A percentile compares a stretch with the other conserved stretches of the same genome.
Conservation (phyloP, 345 rosid species). For the Heritiera fomes region DNA sequence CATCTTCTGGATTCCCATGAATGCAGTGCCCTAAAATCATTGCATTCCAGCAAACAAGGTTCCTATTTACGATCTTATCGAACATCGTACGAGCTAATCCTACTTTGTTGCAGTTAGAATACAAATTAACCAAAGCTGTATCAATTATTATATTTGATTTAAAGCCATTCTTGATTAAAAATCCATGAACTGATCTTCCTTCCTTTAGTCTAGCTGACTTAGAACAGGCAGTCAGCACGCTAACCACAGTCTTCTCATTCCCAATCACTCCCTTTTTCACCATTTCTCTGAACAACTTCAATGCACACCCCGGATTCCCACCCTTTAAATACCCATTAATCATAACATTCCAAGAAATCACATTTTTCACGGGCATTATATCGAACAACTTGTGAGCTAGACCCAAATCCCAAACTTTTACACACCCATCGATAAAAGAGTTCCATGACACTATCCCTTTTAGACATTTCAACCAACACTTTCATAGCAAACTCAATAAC, state of each 20-base stretch:
- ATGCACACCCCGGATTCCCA: conserved; percentile 53
- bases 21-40: conserved; percentile 81
- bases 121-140: conserved; percentile 67
- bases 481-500: conserved; percentile 38
- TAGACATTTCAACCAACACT: conserved; percentile 53
- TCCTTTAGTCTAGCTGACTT: conserved; percentile 65
- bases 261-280: conserved; percentile 37
- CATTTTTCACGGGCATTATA: conserved; percentile 44
- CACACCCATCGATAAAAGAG: conserved; percentile 34
- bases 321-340: conserved; percentile 50
- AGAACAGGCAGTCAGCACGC: conserved; percentile 54
- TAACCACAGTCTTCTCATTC: conserved; percentile 43
- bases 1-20: conserved; percentile 62
- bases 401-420: conserved; percentile 32
- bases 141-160: conserved; percentile 36
- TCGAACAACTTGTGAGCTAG: conserved; percentile 55
- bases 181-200: conserved; percentile 74
- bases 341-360: conserved; percentile 67
- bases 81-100: conserved; percentile 55
- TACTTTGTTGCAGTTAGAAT: conserved; percentile 57
- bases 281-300: conserved; percentile 67
- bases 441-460: conserved; percentile 62
- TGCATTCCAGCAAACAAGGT: conserved; percentile 67
- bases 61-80: conserved; percentile 40
- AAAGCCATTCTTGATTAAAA: conserved; percentile 34